Evolutionary conservation across 192 early-diverging fungal species (phyloP), one percentile per base, ranked within the genome.

Genomic region (Coemansia sp.): DNA sequence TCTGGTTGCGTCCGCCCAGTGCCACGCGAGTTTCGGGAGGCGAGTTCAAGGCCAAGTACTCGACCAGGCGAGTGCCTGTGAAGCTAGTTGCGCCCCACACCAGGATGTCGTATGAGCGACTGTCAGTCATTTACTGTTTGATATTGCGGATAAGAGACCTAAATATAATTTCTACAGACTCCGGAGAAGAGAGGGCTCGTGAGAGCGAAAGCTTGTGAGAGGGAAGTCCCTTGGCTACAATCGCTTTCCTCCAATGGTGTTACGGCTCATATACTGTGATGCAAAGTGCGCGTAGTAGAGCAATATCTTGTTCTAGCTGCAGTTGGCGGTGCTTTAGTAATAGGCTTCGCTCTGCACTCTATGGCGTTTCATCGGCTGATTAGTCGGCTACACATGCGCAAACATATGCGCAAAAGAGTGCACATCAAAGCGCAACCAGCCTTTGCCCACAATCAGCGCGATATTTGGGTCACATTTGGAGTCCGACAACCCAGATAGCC

Each of bases 71-170:
- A 2, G 70, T 62, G 11, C 95, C 95, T 5, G 95, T 95, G 73
- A 94, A 95, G 25, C 95, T 90, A 6, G 93, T 91, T 14, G 92
- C 93, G 6, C 95, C 95, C 80, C 86, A 92, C 29, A 91, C 59
- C 37, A 89, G 46, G 43, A 82, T 73, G 37, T 89, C 88, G 70
- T 85, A 89, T 59, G 83, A 83, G 71, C 86, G 73, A 4, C 11
- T 15, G 47, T 49, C 59, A 29, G 62, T 29, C 80, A 85, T 86
- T 14, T 6, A 53, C 37, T 24, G 19, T 3, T 56, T 6, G 2
- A 38, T 27, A 10, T 51, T 5, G 14, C 39, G 6, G 7, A 27
- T 31, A 38, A 31, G 27, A 15, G 15, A 25, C 17, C 27, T 24
- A 31, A 62, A 46, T 32, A 62, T 11, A 47, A 46, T 17, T 46